Percentiles rank a stretch among this genome's conserved stretches.
Evolutionary conservation across 2,329 filamentous ascomycete species (phyloP).

Genomic region (Colletotrichum kahawae): DNA sequence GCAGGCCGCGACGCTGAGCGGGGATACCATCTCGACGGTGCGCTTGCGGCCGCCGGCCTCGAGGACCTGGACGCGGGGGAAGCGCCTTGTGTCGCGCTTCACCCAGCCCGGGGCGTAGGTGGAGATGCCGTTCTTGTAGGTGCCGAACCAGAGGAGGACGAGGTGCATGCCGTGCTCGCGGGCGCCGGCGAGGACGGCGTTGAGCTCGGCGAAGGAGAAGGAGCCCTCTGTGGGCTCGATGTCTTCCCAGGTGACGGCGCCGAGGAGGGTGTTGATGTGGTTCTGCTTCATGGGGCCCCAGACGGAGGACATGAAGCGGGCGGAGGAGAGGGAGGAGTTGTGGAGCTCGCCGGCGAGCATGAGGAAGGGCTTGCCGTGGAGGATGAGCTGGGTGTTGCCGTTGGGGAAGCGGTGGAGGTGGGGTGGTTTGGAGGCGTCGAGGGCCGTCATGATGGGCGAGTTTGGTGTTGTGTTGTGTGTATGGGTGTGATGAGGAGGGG

Average conservation of each 20-base stretch:
- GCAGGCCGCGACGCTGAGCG: conserved; percentile 31
- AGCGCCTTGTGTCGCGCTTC: conserved; percentile 37
- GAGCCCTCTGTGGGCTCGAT: conserved; percentile 39
- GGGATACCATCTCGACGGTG: conserved; percentile 38
- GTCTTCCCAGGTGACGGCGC: conserved; percentile 40
- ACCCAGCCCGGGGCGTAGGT: conserved; percentile 41
- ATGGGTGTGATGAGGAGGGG: background rate
- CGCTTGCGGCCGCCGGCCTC: conserved; percentile 35
- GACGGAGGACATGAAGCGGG: conserved; percentile 36
- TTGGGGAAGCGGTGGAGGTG: conserved; percentile 27
- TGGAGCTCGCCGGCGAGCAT: conserved; percentile 39
- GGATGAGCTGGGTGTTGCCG: conserved; percentile 37
- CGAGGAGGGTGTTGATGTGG: conserved; percentile 41
- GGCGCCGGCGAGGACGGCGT: conserved; percentile 35
- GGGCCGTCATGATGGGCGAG: conserved; percentile 10
- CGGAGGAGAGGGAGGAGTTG: conserved; percentile 39
- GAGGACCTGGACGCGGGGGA: conserved; percentile 35
- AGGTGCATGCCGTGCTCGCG: conserved; percentile 36
- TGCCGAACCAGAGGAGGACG: conserved; percentile 43
- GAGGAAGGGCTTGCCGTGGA: conserved; percentile 41
- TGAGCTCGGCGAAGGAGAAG: conserved; percentile 39
- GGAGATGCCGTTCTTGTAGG: conserved; percentile 43
- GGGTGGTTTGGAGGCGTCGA: conserved; percentile 1
- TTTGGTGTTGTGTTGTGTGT: background rate
- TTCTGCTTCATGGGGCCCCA: conserved; percentile 35